Evolutionary conservation across 140 eudicot genomes (phyloP), one percentile per base, ranked within the genome.

Genomic region (Flaveria floridana): DNA sequence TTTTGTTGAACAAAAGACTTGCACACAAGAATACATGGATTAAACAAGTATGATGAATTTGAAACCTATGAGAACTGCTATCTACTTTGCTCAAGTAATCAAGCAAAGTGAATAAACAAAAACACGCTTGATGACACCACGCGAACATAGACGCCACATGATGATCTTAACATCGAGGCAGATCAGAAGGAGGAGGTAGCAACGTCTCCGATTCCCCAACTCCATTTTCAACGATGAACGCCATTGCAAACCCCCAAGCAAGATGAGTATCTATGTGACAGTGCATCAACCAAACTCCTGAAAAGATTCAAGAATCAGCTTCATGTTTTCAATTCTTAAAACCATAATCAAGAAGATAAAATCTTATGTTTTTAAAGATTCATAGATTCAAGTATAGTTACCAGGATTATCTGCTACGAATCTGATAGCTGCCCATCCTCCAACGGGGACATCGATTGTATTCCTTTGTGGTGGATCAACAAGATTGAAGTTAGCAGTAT

Each of bases 321-420:
- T n/a, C n/a, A n/a, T n/a, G n/a, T n/a, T n/a, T n/a, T n/a, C n/a
- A n/a, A n/a, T n/a, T n/a, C n/a, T n/a, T n/a, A n/a, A n/a, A n/a
- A n/a, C n/a, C n/a, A n/a, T n/a, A n/a, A n/a, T n/a, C n/a, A n/a
- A n/a, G n/a, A n/a, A n/a, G n/a, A n/a, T n/a, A n/a, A n/a, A n/a
- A n/a, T n/a, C n/a, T n/a, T n/a, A n/a, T n/a, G n/a, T n/a, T n/a
- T n/a, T n/a, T n/a, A n/a, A n/a, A n/a, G n/a, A n/a, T n/a, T n/a
- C n/a, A n/a, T n/a, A n/a, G n/a, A n/a, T n/a, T n/a, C n/a, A n/a
- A n/a, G n/a, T n/a, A n/a, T n/a, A n/a, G n/a, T 57, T 83, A 90
- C 97, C 97, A 75, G 95, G 97, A 79, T 91, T 91, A 73, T 91
- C 97, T 1, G 97, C 95, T 12, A 88, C 89, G 34, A 91, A 91